Base-by-base conservation (phyloP, 2,329 filamentous ascomycete genomes). In the Pseudogymnoascus pannorum region DNA sequence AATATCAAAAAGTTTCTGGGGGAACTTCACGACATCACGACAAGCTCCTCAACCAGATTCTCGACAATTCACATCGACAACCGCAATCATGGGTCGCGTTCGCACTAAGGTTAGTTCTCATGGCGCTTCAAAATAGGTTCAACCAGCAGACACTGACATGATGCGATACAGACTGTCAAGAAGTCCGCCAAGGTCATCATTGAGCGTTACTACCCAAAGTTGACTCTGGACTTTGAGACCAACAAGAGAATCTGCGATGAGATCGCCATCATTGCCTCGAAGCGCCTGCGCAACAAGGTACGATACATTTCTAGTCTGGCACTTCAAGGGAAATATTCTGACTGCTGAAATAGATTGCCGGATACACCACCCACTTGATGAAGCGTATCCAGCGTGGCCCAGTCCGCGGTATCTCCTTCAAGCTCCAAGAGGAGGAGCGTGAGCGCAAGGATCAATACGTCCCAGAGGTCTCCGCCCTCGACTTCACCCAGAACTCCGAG, bases 391-490 rank as follows among this genome's bases (percentile, higher is more conserved):
- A 97, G 86, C 92, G 94, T 79, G 94, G 94, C 70, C 94, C 94
- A 70, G 94, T 99, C 80, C 95, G 94, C 74, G 94, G 94, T 85
- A 99, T 99, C 82, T 99, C 95, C 80, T 99, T 99, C 92, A 99
- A 99, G 87, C 91, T 99, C 66, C 94, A 99, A 84, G 94, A 99
- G 85, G 94, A 99, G 85, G 94, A 99, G 88, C 91, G 94, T 86
- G 94, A 99, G 84, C 89, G 94, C 79, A 99, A 99, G 90, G 94
- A 99, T 85, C 94, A 99, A 85, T 99, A 97, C 84, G 94, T 99
- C 70, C 94, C 94, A 75, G 94, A 99, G 83, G 85, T 99, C 73
- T 99, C 95, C 65, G 94, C 94, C 76, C 89, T 99, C 77, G 94
- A 99, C 86, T 96, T 97, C 84, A 87, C 88, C 75, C 91, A 96